Evolutionary conservation across 345 rosid genomes (phyloP).

Genomic region (Moringa oleifera): DNA sequence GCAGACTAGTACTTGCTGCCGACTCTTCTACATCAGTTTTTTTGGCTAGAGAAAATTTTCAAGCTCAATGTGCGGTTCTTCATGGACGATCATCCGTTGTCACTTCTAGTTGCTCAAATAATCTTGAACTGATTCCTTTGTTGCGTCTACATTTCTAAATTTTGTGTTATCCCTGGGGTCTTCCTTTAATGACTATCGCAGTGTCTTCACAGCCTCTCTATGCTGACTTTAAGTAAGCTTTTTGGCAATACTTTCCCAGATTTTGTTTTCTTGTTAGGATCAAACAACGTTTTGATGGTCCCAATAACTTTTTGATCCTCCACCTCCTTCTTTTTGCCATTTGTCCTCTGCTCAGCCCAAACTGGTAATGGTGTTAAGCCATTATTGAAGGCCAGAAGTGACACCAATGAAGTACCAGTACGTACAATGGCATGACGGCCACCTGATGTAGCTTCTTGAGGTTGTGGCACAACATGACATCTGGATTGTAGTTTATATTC

Average conservation of each 20-base stretch:
- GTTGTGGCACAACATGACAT: conserved; percentile 12
- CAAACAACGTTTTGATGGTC: conserved; percentile 60
- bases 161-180: conserved; percentile 60
- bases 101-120: conserved; percentile 82
- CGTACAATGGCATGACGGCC: conserved; percentile 31
- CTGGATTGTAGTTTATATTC: conserved; percentile 23
- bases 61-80: too few species aligned
- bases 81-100: conserved; percentile 37
- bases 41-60: too few species aligned
- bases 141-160: conserved; percentile 86
- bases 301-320: conserved; percentile 55
- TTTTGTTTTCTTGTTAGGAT: conserved; percentile 74
- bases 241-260: conserved; percentile 76
- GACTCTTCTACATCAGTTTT: too few species aligned
- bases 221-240: conserved; percentile 84
- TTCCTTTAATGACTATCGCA: conserved; percentile 75
- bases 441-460: conserved; percentile 18
- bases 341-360: conserved; percentile 26
- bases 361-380: conserved; percentile 24
- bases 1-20: too few species aligned
- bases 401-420: conserved; percentile 25
- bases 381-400: conserved; percentile 26
- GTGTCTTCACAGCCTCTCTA: conserved; percentile 74
- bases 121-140: conserved; percentile 79
- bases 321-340: conserved; percentile 19